Evolutionary conservation across 202 grass and related monocot genomes (phyloP), one percentile per base, ranked within the genome.

Genomic region (Brachypodium distachyon): DNA sequence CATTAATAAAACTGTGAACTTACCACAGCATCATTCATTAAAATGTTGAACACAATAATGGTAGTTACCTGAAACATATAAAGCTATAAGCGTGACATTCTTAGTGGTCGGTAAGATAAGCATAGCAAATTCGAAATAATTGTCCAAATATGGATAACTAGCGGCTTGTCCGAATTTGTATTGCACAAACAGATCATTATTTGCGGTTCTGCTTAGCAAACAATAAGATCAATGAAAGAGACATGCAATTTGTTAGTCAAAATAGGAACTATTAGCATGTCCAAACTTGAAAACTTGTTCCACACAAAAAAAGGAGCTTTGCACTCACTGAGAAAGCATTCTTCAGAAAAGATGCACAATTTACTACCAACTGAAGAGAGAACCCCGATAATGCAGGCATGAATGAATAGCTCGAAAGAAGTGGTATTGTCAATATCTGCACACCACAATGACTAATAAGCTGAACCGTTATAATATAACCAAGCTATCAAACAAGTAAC

Each of bases 21-120:
- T 89, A 92, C 90, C 86, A 92, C 90, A 51, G 83, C 79, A 47
- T 86, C 83, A 64, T 92, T 92, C 80, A 86, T 85, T 21, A 92
- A 79, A 71, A 89, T 86, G 67, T 89, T 92, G 23, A 74, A 83
- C 71, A 79, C 83, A 0, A 71, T 89, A 6, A 86, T 86, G 44
- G 68, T 83, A 31, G 83, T 89, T 53, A 86, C 83, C 90, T 92
- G 83, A 54, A 76, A 86, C 3, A 64, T 68, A 47, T 68, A 31
- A 69, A 4, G 9, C 8, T 61, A 26, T 50, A 77, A 38, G 40
- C 28, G 73, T 52, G 25, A 25, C 27, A 49, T 3, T 39, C 14
- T 18, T 34, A 57, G 13, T 0, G 19, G 28, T 18, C 9, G 12
- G 6, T 61, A 33, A 66, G 39, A 79, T 57, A 51, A 59, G 36